Percentiles rank a stretch among this genome's conserved stretches.
These are phyloP conservation scores for Prinsepia uniflora DNA, from an alignment of 306 rosid genomes.

Conservation along the genomic window DNA sequence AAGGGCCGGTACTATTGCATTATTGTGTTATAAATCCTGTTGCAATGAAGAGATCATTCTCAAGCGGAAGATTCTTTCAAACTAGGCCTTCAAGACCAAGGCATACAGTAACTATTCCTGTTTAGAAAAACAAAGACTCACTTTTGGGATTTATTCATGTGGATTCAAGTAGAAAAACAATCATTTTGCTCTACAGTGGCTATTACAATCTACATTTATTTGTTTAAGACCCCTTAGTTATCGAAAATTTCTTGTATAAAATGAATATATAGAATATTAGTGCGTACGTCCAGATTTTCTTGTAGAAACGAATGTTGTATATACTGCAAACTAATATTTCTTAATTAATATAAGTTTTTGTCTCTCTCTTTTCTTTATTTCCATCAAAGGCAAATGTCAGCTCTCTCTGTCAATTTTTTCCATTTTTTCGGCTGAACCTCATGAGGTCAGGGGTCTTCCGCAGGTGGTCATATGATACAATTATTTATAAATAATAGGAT, in stretches of 20 bases:
- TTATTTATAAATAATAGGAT: no score
- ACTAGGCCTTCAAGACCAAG: conserved; percentile 54
- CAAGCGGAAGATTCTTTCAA: conserved; percentile 69
- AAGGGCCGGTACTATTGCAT: conserved; percentile 41
- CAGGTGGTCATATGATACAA: no score
- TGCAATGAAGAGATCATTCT: conserved; percentile 84
- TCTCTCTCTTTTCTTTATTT: no score
- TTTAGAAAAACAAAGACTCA: conserved; percentile 23
- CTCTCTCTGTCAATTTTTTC: no score
- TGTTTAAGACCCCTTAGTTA: neutral
- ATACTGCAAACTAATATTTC: no score
- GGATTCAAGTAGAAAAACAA: neutral
- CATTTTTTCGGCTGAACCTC: no score
- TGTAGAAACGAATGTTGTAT: no score
- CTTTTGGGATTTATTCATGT: neutral
- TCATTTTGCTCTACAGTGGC: conserved; percentile 10
- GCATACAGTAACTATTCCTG: conserved; percentile 46
- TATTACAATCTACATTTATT: conserved; percentile 6
- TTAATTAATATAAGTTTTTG: no score
- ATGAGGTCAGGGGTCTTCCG: no score
- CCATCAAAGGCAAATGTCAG: no score
- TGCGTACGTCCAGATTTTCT: no score
- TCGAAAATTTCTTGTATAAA: neutral
- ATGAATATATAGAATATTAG: no score
- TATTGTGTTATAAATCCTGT: conserved; percentile 61